phyloP scores from a whole-genome alignment of 2,329 filamentous ascomycete genomes.

The Alternaria panax region DNA sequence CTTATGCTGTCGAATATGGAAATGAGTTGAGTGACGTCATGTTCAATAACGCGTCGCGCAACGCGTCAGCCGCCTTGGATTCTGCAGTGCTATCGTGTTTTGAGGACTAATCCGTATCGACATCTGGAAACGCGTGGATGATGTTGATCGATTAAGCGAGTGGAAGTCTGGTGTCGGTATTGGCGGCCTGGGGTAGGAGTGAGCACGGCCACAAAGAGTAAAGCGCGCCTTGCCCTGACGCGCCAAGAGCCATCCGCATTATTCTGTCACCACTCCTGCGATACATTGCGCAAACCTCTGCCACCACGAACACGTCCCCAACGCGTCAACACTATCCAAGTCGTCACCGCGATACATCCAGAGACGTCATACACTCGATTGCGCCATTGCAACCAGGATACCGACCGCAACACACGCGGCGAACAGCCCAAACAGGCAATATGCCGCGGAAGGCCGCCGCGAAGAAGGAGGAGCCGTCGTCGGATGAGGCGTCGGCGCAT shows the following conservation, averaged over 20 bases:
- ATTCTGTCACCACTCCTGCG: conserved; percentile 12
- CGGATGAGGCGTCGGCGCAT: conserved; percentile 47
- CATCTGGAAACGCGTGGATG: conserved; percentile 1
- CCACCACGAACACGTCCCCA: conserved; percentile 1
- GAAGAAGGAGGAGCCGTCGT: conserved; percentile 47
- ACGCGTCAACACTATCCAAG: conserved; percentile 11
- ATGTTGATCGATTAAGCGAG: neutral
- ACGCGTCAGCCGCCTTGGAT: neutral
- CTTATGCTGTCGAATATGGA: neutral
- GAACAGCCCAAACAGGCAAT: conserved; percentile 46
- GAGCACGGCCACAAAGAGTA: conserved; percentile 1
- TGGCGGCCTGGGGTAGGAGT: conserved; percentile 5
- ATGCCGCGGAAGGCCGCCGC: conserved; percentile 51
- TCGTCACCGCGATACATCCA: neutral
- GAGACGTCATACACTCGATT: neutral
- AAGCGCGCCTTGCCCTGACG: conserved; percentile 12
- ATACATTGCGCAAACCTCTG: conserved; percentile 6
- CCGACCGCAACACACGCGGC: conserved; percentile 30
- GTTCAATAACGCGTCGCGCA: neutral
- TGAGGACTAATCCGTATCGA: no score
- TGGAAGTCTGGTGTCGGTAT: neutral
- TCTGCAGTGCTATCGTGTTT: neutral
- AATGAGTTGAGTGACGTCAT: conserved; percentile 15
- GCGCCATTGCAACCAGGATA: neutral
- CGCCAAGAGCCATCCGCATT: conserved; percentile 16